Evolutionary conservation across 2,329 filamentous ascomycete species (phyloP).

Genomic region (Ceratocystis harringtonii): DNA sequence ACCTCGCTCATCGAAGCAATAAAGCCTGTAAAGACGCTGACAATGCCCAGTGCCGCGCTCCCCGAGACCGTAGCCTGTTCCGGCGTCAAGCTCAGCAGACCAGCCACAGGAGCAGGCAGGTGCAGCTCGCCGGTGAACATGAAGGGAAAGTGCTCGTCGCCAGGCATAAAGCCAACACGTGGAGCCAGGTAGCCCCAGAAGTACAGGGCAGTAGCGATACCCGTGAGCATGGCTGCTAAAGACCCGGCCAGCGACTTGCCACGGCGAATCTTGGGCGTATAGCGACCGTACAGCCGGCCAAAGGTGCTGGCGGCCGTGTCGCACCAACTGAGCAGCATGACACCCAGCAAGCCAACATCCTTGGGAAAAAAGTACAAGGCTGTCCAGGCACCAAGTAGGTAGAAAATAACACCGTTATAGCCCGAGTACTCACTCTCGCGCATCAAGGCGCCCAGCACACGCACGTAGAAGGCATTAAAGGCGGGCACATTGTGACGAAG

Average conservation of each 20-base stretch:
- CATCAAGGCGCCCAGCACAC: slow-evolving; percentile 77
- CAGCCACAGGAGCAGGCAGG: slow-evolving; percentile 47
- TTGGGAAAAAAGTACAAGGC: slow-evolving; percentile 82
- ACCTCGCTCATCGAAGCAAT: slow-evolving; percentile 81
- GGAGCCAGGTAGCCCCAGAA: slow-evolving; percentile 86
- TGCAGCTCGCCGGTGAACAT: slow-evolving; percentile 67
- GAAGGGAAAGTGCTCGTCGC: slow-evolving; percentile 54
- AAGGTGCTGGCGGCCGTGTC: slow-evolving; percentile 95
- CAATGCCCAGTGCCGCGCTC: slow-evolving; percentile 54
- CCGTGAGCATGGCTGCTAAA: slow-evolving; percentile 66
- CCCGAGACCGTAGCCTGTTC: slow-evolving; percentile 51
- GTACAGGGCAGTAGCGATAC: slow-evolving; percentile 63
- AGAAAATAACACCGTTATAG: slow-evolving; percentile 96
- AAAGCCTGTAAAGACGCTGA: slow-evolving; percentile 80
- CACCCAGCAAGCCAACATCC: slow-evolving; percentile 77
- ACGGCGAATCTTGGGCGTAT: slow-evolving; percentile 69
- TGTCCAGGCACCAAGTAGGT: slow-evolving; percentile 77
- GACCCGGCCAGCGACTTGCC: slow-evolving; percentile 90
- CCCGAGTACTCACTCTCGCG: slow-evolving; percentile 86
- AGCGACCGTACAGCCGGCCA: slow-evolving; percentile 73
- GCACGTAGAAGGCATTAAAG: slow-evolving; percentile 80
- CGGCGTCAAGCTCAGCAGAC: slow-evolving; percentile 45
- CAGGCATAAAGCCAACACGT: slow-evolving; percentile 46
- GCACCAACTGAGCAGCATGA: slow-evolving; percentile 90
- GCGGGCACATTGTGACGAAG: slow-evolving; percentile 67